phyloP scores from a whole-genome alignment of 202 grass and related monocot genomes.

The Schoenoplectus triqueter region DNA sequence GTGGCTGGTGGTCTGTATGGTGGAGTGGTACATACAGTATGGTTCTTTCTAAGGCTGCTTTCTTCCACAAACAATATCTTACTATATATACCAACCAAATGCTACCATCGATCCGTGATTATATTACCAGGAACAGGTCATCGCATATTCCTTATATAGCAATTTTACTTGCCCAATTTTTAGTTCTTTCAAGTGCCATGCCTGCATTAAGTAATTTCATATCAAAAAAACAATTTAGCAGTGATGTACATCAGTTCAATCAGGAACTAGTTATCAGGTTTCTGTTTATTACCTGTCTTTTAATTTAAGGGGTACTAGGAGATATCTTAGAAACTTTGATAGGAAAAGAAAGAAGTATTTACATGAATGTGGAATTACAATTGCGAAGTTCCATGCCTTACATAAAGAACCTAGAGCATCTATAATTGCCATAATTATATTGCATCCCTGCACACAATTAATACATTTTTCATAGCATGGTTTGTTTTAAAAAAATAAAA shows the following conservation, averaged over 20 bases:
- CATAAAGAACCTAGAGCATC: neutral
- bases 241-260: conserved; percentile 19
- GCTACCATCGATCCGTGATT: conserved; percentile 60
- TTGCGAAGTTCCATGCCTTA: neutral
- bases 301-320: neutral
- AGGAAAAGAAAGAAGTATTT: neutral
- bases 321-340: neutral
- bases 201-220: neutral
- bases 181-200: neutral
- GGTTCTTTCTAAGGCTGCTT: conserved; percentile 90
- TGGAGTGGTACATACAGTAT: conserved; percentile 92
- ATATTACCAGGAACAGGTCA: conserved; percentile 75
- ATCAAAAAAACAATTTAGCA: neutral
- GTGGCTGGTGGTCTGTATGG: conserved; percentile 98
- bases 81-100: conserved; percentile 74
- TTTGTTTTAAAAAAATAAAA: neutral
- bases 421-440: conserved; percentile 13
- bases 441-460: neutral
- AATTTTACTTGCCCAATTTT: conserved; percentile 17
- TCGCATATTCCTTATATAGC: neutral
- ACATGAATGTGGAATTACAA: neutral
- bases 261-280: neutral
- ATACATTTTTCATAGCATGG: neutral
- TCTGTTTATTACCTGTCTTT: neutral
- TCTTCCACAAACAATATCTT: conserved; percentile 75